phyloP scores from a whole-genome alignment of 208 protist species.

The Crithidia mellificae region DNA sequence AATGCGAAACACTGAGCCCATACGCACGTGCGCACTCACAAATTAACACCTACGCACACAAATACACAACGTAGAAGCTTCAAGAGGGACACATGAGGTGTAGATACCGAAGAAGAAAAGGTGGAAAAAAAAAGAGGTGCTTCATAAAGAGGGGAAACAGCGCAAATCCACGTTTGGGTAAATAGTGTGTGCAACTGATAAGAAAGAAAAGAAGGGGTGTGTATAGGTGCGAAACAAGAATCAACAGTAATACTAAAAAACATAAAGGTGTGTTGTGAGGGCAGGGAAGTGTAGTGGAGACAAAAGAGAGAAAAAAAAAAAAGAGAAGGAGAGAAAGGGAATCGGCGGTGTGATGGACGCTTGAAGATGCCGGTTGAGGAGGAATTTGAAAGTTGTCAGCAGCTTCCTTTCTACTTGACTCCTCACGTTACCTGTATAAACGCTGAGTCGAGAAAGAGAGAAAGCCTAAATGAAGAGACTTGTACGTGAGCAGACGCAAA shows the following conservation, averaged over 20 bases:
- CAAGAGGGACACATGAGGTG: too few relatives aligned
- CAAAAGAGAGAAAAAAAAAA: conserved; percentile 1
- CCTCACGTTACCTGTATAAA: too few relatives aligned
- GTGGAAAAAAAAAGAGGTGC: neutral
- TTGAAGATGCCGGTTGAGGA: too few relatives aligned
- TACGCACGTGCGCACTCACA: neutral
- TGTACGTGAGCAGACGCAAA: neutral
- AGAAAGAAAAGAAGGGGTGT: neutral
- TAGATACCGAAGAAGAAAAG: neutral
- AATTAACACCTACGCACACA: neutral
- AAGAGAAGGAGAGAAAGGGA: conserved; percentile 18
- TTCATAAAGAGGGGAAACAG: neutral
- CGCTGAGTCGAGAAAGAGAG: conserved; percentile 2
- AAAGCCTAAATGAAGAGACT: too few relatives aligned
- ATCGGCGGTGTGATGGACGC: too few relatives aligned
- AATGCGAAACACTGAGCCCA: too few relatives aligned
- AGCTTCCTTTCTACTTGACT: too few relatives aligned
- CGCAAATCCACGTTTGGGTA: neutral
- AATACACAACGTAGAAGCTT: neutral
- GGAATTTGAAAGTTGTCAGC: too few relatives aligned
- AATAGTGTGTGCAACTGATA: neutral
- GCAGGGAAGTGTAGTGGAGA: neutral
- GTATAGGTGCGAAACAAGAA: neutral
- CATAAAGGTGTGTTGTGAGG: neutral
- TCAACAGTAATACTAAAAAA: neutral